phyloP scores from a whole-genome alignment of 2,329 filamentous ascomycete species.

The Bipolaris zeicola region DNA sequence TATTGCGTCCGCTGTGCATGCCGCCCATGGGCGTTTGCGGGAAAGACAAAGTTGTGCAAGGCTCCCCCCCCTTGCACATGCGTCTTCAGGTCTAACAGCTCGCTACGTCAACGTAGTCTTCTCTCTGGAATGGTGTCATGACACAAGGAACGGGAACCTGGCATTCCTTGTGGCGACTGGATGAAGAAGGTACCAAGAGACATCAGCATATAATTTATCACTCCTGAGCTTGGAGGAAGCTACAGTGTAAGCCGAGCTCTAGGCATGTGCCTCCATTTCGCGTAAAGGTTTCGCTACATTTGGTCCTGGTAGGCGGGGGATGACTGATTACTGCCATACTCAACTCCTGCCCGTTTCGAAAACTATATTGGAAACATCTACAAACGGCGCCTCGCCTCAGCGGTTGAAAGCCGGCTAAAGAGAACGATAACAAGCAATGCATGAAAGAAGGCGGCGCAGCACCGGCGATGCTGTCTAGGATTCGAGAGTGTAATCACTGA shows the following conservation, averaged over 20 bases:
- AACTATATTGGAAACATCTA: background rate
- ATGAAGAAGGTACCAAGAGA: background rate
- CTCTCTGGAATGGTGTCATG: background rate
- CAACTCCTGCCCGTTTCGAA: background rate
- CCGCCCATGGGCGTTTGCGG: background rate
- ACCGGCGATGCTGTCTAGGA: background rate
- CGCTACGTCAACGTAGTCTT: too few relatives aligned
- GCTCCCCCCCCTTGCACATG: background rate
- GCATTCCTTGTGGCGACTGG: background rate
- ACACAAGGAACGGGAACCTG: background rate
- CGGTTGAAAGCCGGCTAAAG: conserved; percentile 5
- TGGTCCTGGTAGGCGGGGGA: background rate
- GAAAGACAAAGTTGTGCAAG: background rate
- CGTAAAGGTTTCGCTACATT: background rate
- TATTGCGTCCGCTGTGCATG: background rate
- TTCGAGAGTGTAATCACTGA: background rate
- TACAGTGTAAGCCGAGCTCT: background rate
- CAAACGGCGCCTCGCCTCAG: background rate
- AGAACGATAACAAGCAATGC: background rate
- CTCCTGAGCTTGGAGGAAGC: background rate
- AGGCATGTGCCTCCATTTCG: background rate
- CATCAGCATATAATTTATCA: background rate
- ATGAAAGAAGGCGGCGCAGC: background rate
- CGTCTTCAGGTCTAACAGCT: background rate
- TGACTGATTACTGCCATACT: background rate